These are phyloP conservation scores for Eragrostis tef DNA, from an alignment of 202 grass and related monocot genomes.

Conservation along the genomic window DNA sequence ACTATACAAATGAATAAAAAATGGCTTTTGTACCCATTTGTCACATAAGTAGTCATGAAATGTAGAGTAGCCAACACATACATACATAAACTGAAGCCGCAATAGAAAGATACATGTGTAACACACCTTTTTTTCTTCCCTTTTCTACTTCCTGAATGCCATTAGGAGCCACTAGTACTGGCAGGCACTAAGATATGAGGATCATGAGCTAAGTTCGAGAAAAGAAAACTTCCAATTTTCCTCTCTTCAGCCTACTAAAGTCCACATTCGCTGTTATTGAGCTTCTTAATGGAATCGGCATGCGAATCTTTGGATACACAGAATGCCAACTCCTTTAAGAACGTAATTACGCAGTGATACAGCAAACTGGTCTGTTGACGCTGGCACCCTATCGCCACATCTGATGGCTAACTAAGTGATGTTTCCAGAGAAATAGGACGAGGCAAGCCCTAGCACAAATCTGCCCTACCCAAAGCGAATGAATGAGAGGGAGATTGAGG, in stretches of 20 bases:
- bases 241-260: not conserved
- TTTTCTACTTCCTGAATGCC: too few relatives aligned
- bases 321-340: not conserved
- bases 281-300: not conserved
- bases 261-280: not conserved
- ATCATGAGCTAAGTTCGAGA: not conserved
- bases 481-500: not conserved
- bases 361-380: not conserved
- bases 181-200: not conserved
- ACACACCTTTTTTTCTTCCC: not conserved
- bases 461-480: not conserved
- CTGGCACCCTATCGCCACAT: not conserved
- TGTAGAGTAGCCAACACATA: not conserved
- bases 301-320: not conserved
- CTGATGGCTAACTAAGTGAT: not conserved
- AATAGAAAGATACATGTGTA: not conserved
- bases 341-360: not conserved
- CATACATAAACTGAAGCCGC: not conserved
- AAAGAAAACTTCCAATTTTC: too few relatives aligned
- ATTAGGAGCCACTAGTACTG: not conserved
- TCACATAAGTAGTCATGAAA: not conserved
- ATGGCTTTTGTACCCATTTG: not conserved
- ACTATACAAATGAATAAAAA: not conserved
- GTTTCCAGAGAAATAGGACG: not conserved
- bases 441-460: conserved; percentile 7